Evolutionary conservation across 2,329 filamentous ascomycete species (phyloP).

Genomic region (Colletotrichum lentis): DNA sequence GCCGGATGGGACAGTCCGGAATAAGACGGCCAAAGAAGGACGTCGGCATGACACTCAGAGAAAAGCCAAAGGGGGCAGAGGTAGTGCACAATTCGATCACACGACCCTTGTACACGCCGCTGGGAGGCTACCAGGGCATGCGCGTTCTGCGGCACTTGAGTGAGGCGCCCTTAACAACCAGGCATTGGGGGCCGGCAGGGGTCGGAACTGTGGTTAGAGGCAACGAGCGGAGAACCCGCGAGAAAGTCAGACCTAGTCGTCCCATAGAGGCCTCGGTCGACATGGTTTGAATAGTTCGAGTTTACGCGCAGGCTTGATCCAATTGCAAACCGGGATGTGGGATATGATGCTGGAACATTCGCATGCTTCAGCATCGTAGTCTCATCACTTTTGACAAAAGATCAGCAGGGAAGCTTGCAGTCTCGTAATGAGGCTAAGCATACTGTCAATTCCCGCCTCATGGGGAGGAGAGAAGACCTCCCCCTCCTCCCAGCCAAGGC

Average conservation of each 20-base stretch:
- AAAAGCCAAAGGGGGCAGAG: no score
- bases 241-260: background rate
- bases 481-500: background rate
- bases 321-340: background rate
- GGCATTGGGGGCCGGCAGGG: background rate
- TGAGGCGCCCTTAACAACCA: background rate
- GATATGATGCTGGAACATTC: constrained; percentile 4
- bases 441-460: constrained; percentile 28
- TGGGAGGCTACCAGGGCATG: background rate
- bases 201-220: background rate
- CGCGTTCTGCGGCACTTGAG: background rate
- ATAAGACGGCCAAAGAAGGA: background rate
- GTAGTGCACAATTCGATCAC: background rate
- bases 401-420: background rate
- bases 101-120: background rate
- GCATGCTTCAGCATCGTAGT: constrained; percentile 15
- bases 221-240: background rate
- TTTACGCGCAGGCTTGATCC: background rate
- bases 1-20: no score
- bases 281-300: background rate
- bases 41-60: background rate
- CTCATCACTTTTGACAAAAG: background rate
- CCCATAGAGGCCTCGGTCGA: background rate
- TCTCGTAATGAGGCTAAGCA: constrained; percentile 17
- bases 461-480: background rate